Conservation (phyloP, 371 early-diverging fungal genomes). For the Parasitella parasitica region DNA sequence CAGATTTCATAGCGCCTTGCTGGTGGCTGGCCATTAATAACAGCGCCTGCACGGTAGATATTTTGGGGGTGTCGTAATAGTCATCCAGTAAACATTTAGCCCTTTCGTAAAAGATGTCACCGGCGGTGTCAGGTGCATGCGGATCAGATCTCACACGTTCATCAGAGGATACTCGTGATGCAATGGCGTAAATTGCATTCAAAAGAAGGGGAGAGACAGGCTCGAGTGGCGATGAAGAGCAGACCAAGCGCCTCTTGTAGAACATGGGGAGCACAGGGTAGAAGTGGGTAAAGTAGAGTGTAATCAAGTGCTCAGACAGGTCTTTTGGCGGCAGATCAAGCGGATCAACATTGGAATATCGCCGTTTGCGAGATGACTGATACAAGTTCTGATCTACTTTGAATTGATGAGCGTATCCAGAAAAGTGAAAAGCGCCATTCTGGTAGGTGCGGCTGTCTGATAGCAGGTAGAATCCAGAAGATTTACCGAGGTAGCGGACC, state of each 20-base stretch:
- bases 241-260: constrained; percentile 33
- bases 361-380: not conserved
- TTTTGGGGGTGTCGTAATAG: constrained; percentile 54
- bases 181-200: constrained; percentile 53
- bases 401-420: constrained; percentile 27
- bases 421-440: constrained; percentile 41
- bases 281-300: constrained; percentile 52
- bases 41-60: constrained; percentile 62
- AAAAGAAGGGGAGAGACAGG: constrained; percentile 47
- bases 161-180: constrained; percentile 44
- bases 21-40: constrained; percentile 54
- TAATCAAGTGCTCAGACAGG: constrained; percentile 51
- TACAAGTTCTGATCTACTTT: not conserved
- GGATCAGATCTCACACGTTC: constrained; percentile 38
- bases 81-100: constrained; percentile 50
- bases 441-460: constrained; percentile 46
- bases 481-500: constrained; percentile 45
- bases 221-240: constrained; percentile 14
- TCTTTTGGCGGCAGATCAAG: constrained; percentile 51
- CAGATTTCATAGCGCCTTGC: constrained; percentile 50
- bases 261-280: constrained; percentile 57
- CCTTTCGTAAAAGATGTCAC: constrained; percentile 47
- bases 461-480: constrained; percentile 46
- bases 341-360: constrained; percentile 18
- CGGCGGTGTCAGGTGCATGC: constrained; percentile 40